Evolutionary conservation across 2,329 filamentous ascomycete genomes (phyloP).

Genomic region (Lithohypha guttulata): DNA sequence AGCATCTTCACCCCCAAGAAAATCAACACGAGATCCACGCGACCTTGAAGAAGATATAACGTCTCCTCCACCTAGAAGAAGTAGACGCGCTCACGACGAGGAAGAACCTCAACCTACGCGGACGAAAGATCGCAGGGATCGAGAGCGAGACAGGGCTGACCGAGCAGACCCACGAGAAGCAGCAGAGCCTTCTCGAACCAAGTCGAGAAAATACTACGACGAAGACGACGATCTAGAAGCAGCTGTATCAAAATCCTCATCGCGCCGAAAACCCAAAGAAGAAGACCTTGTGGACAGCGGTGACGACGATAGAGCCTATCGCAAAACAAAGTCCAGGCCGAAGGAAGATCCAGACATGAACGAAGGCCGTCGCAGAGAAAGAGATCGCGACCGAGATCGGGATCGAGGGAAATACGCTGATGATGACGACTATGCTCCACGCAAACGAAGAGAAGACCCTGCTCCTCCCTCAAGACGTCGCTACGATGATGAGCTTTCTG

Average conservation of each 20-base stretch:
- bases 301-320: slow-evolving; percentile 9
- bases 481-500: slow-evolving; percentile 11
- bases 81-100: slow-evolving; percentile 3
- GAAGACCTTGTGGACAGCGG: slow-evolving; percentile 9
- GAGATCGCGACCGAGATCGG: no score
- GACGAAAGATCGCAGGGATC: no score
- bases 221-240: slow-evolving; percentile 10
- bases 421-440: slow-evolving; percentile 7
- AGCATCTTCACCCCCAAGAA: slow-evolving; percentile 6
- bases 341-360: slow-evolving; percentile 9
- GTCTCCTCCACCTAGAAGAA: neutral
- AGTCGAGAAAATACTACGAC: slow-evolving; percentile 10
- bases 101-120: neutral
- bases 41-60: neutral
- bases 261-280: slow-evolving; percentile 5
- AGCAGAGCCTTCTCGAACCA: slow-evolving; percentile 10
- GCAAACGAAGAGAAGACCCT: slow-evolving; percentile 5
- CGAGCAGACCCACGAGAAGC: slow-evolving; percentile 13
- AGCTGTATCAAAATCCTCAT: slow-evolving; percentile 10
- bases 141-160: slow-evolving; percentile 1
- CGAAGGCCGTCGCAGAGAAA: slow-evolving; percentile 4
- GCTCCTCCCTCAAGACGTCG: neutral
- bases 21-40: slow-evolving; percentile 2
- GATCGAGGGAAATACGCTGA: slow-evolving; percentile 6
- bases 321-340: slow-evolving; percentile 3